A percentile compares a stretch with the other conserved stretches of the same genome.
These are phyloP conservation scores for Globisporangium camurandrum DNA, from an alignment of 352 stramenopile genomes.

Conservation along the genomic window DNA sequence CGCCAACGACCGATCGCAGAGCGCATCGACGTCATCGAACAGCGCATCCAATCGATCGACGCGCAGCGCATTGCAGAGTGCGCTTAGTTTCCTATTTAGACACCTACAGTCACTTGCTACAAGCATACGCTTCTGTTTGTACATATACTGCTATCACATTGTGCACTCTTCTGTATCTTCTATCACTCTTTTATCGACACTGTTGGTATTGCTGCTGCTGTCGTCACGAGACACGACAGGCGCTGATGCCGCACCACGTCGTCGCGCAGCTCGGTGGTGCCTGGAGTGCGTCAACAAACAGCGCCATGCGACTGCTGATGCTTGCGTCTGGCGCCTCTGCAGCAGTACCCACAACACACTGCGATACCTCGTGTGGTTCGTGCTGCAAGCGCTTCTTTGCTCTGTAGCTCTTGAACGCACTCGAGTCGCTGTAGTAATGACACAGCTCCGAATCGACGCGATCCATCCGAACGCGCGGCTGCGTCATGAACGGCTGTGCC, in stretches of 20 bases:
- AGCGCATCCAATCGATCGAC: slow-evolving; percentile 36
- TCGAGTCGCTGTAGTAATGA: slow-evolving; percentile 72
- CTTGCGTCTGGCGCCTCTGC: neutral
- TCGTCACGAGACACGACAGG: slow-evolving; percentile 7
- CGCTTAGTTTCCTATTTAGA: slow-evolving; percentile 7
- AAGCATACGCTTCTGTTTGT: neutral
- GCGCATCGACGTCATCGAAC: slow-evolving; percentile 23
- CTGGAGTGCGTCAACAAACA: slow-evolving; percentile 11
- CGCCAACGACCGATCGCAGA: slow-evolving; percentile 33
- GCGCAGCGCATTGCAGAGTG: too few species aligned
- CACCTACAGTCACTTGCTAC: neutral
- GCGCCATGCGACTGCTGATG: slow-evolving; percentile 6
- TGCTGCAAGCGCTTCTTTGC: slow-evolving; percentile 34
- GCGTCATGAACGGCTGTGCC: slow-evolving; percentile 62
- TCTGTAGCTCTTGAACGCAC: slow-evolving; percentile 57
- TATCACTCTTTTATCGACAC: neutral
- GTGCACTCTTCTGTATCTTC: neutral
- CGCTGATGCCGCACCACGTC: slow-evolving; percentile 13
- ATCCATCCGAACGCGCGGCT: slow-evolving; percentile 43
- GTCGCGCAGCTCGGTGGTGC: slow-evolving; percentile 15
- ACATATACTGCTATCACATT: slow-evolving; percentile 12
- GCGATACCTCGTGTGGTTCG: slow-evolving; percentile 3
- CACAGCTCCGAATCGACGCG: slow-evolving; percentile 56
- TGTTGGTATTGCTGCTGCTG: slow-evolving; percentile 2
- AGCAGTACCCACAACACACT: neutral